Evolutionary conservation across 2,329 filamentous ascomycete species (phyloP), one percentile per base, ranked within the genome.

Genomic region (Dactylellina sp.): DNA sequence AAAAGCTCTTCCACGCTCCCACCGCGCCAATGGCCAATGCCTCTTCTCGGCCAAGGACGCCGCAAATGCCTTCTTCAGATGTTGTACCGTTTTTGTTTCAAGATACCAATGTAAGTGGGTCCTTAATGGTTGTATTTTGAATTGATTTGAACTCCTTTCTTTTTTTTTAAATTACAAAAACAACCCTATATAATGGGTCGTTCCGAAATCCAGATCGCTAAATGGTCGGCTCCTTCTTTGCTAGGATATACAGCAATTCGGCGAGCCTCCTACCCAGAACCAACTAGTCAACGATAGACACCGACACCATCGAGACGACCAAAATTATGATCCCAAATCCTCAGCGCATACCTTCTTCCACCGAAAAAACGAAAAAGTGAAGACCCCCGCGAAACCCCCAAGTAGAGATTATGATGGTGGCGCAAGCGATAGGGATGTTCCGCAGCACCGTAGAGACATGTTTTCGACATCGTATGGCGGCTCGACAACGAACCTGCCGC

Each of bases 31-130:
- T 87, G 59, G n/a, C n/a, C n/a, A 88, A 87, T 32, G 93, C 91
- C 25, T 14, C 59, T 49, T 65, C 68, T 37, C 86, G 92, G 77
- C 92, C 93, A 52, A 87, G 90, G 78, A 96, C 92, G n/a, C 93
- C 93, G 11, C 85, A 63, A 20, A 60, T 93, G 57, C 91, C 91
- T 44, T 92, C 91, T 11, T 95, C 92, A 79, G 94, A 98, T 82
- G 93, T 99, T 68, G 95, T 96, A 40, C 95, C 95, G n/a, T 99
- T 97, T 86, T 86, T 96, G 75, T 98, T 95, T 80, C 95, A 98
- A 82, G 92, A 95, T 80, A 86, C 86, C 77, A 87, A 91, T 83
- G 89, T 91, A 81, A 84, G 88, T 85, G 75, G 75, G 44, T 35
- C 76, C 49, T 76, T 76, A 62, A 78, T 77, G 75, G 78, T 72